Conservation (phyloP, 768 basidiomycete species). For the Leccinum disarticulatum region DNA sequence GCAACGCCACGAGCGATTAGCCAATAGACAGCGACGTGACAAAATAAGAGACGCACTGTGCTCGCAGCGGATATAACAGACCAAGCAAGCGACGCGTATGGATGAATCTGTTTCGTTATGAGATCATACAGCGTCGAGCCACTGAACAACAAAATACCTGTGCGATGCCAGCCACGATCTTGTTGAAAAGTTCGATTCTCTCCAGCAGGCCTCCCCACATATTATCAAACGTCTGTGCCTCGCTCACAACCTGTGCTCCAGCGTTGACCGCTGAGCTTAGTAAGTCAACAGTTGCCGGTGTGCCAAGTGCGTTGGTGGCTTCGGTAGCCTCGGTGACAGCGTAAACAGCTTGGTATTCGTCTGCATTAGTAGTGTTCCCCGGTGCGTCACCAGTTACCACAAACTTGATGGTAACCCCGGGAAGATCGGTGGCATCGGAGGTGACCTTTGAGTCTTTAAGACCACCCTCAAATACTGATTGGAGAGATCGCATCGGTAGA, state of each 20-base stretch:
- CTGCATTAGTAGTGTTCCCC: background rate
- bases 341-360: background rate
- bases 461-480: background rate
- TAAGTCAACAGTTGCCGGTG: background rate
- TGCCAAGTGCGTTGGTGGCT: background rate
- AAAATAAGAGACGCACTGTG: background rate
- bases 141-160: background rate
- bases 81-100: background rate
- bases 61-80: background rate
- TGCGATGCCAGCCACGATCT: background rate
- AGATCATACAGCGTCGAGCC: background rate
- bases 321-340: background rate
- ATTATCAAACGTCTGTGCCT: background rate
- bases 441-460: background rate
- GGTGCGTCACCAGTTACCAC: background rate
- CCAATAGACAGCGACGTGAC: background rate
- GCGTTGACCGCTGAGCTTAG: background rate
- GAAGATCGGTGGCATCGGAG: background rate
- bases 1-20: background rate
- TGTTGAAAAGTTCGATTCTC: background rate
- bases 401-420: background rate
- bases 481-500: background rate
- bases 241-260: background rate
- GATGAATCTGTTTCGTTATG: background rate
- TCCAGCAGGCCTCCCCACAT: background rate